A percentile compares a stretch with the other conserved stretches of the same genome.
Conservation (phyloP, 441 rosid species). For the Viola pubescens region DNA sequence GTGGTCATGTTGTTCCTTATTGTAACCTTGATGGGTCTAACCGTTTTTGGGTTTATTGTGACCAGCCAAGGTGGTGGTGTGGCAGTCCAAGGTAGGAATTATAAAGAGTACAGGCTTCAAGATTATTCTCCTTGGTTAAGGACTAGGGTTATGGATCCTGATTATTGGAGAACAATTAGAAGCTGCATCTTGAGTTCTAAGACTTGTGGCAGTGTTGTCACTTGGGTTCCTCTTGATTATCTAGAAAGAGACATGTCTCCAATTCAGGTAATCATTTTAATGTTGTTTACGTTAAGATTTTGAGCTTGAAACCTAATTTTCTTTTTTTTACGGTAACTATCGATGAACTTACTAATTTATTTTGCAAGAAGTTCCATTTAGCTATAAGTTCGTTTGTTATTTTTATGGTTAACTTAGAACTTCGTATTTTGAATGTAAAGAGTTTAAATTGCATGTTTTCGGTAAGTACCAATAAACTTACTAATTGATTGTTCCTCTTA, state of each 20-base stretch:
- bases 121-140: slow-evolving; percentile 82
- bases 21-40: slow-evolving; percentile 48
- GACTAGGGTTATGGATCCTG: slow-evolving; percentile 39
- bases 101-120: slow-evolving; percentile 58
- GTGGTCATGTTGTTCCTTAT: slow-evolving; percentile 68
- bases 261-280: slow-evolving; percentile 39
- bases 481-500: background rate
- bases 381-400: no score
- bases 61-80: slow-evolving; percentile 68
- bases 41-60: slow-evolving; percentile 67
- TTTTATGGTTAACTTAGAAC: no score
- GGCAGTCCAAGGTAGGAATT: slow-evolving; percentile 53
- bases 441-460: no score
- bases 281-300: no score
- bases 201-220: slow-evolving; percentile 50
- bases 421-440: no score
- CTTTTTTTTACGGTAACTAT: no score
- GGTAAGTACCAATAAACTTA: no score
- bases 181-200: slow-evolving; percentile 64
- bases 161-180: slow-evolving; percentile 59
- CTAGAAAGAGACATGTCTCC: slow-evolving; percentile 52
- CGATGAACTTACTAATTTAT: no score
- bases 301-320: no score
- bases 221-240: slow-evolving; percentile 88
- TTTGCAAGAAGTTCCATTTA: no score